Evolutionary conservation across 352 stramenopile species (phyloP).

Genomic region (Phytophthora podocarpi): DNA sequence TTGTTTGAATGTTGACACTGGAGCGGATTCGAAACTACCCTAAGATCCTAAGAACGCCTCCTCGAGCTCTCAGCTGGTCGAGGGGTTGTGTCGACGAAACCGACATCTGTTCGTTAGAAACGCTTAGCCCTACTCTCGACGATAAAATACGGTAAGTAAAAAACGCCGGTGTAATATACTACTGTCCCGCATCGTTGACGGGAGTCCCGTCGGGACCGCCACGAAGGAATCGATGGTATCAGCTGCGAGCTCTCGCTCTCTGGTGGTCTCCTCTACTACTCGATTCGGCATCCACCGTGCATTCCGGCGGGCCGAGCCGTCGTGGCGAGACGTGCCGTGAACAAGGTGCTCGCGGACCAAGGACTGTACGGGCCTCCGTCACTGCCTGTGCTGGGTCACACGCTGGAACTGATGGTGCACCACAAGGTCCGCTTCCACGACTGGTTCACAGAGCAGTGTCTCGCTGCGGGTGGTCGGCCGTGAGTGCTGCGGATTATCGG

Average conservation of each 20-base stretch:
- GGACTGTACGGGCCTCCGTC: constrained; percentile 24
- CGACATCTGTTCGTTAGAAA: no score
- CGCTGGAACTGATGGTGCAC: constrained; percentile 33
- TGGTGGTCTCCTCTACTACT: constrained; percentile 6
- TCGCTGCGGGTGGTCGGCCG: constrained; percentile 31
- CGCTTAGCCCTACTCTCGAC: no score
- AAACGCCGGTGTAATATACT: no score
- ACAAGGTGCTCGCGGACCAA: constrained; percentile 15
- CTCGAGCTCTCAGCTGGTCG: no score
- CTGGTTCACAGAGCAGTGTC: constrained; percentile 53
- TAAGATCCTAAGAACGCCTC: no score
- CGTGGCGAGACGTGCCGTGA: constrained; percentile 9
- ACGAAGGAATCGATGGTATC: constrained; percentile 12
- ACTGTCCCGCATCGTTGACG: no score
- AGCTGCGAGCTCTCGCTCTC: constrained; percentile 4
- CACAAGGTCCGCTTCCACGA: constrained; percentile 51
- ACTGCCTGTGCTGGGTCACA: constrained; percentile 36
- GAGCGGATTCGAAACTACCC: no score
- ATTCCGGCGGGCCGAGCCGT: constrained; percentile 13
- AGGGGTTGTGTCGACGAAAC: no score
- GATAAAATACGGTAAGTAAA: no score
- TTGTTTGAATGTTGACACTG: no score
- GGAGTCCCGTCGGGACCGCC: no score
- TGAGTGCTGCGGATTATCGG: constrained; percentile 50
- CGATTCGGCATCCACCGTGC: not conserved